A percentile compares a stretch with the other conserved stretches of the same genome.
Evolutionary conservation across 2,329 filamentous ascomycete species (phyloP).

Genomic region (Cladophialophora yegresii): DNA sequence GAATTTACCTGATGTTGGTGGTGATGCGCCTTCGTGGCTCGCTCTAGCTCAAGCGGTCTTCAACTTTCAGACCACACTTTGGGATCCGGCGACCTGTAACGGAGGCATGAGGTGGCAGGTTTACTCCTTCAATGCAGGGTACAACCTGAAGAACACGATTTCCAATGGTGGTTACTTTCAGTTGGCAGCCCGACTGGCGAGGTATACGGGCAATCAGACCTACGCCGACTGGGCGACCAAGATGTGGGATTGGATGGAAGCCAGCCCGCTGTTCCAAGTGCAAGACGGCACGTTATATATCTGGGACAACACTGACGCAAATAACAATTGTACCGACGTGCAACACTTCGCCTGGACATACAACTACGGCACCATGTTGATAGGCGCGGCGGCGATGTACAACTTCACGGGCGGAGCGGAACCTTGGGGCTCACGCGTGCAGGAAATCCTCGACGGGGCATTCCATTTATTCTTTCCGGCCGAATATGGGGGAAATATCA

Average conservation of each 20-base stretch:
- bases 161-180: slow-evolving; percentile 57
- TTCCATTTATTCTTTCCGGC: slow-evolving; percentile 55
- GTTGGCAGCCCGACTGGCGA: slow-evolving; percentile 47
- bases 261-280: slow-evolving; percentile 57
- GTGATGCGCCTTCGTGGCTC: slow-evolving; percentile 65
- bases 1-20: slow-evolving; percentile 42
- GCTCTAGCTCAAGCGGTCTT: slow-evolving; percentile 74
- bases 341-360: slow-evolving; percentile 67
- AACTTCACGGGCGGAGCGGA: slow-evolving; percentile 59
- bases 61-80: slow-evolving; percentile 70
- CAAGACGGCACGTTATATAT: slow-evolving; percentile 56
- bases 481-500: slow-evolving; percentile 53
- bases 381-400: slow-evolving; percentile 68
- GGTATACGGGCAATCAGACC: slow-evolving; percentile 44
- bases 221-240: slow-evolving; percentile 46
- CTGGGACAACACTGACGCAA: slow-evolving; percentile 62
- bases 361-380: slow-evolving; percentile 62
- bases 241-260: slow-evolving; percentile 54
- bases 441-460: slow-evolving; percentile 57
- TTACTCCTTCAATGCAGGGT: slow-evolving; percentile 57
- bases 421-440: slow-evolving; percentile 59
- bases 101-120: slow-evolving; percentile 84
- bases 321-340: slow-evolving; percentile 61
- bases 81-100: slow-evolving; percentile 65
- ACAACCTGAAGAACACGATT: slow-evolving; percentile 55